Evolutionary conservation across 2,329 filamentous ascomycete species (phyloP), one percentile per base, ranked within the genome.

Genomic region (Hypoxylon sp.): DNA sequence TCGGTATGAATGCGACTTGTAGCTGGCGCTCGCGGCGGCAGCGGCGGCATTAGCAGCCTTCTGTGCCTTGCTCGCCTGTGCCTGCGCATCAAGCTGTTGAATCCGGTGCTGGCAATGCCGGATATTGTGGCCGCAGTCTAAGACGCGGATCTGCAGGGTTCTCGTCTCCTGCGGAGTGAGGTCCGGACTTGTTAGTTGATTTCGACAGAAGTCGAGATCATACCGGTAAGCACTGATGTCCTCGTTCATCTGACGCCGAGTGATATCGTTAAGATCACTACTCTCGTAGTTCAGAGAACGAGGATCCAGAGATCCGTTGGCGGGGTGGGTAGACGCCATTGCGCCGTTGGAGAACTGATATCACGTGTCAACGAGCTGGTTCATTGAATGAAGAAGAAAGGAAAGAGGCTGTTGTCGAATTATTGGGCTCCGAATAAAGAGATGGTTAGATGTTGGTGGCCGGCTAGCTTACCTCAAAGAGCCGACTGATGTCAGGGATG

Each of bases 121-220:
- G 51, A 84, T 81, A 68, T 83, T 81, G 65, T 85, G 83, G 21
- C 79, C 76, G 27, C 82, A 76, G 54, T 85, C 83, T 8, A 85
- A 72, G 6, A 77, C 73, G 17, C 83, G 81, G 57, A 84, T 74
- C 71, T 83, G 82, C 21, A 83, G 72, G 3, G 78, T 80, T 19
- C 83, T 79, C 0, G 70, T 72, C 71, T 85, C 83, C 61, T 81
- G 78, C 0, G 82, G 79, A 0, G 80, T 82, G 50, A 84, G 73
- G 53, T 79, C 75, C 3, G 71, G 65, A 5, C 73, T 53, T 3
- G 67, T 72, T 8, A 84, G 75, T 66, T 80, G 78, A 17, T 78
- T 72, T 7, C 72, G 71, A 68, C 81, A 83, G 72, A 80, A 84
- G n/a, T 81, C 78, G 3, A 82, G 65, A 63, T 85, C 83, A 58